phyloP scores from a whole-genome alignment of 2,329 filamentous ascomycete genomes.

The Colletotrichum tropicale region DNA sequence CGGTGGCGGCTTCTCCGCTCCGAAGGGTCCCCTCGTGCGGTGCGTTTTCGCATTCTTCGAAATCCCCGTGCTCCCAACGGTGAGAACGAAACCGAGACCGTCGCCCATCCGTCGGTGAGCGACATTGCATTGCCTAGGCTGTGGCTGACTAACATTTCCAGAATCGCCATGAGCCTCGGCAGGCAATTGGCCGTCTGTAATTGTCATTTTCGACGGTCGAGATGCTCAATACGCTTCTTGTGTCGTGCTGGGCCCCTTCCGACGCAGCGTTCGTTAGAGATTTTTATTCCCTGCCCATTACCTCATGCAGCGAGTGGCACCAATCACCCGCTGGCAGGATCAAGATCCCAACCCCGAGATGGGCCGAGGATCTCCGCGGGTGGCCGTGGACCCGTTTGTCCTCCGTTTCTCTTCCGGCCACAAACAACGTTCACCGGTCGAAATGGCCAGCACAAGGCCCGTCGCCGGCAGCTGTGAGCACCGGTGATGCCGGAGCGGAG shows the following conservation, averaged over 20 bases:
- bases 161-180: not conserved
- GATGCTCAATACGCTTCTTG: not conserved
- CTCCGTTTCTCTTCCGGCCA: not conserved
- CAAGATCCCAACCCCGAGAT: conserved; percentile 3
- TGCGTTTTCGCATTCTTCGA: not conserved
- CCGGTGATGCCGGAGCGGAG: not conserved
- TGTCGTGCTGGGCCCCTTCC: not conserved
- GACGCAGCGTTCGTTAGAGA: not conserved
- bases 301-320: not conserved
- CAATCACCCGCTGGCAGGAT: not conserved
- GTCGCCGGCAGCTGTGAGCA: not conserved
- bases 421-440: conserved; percentile 4
- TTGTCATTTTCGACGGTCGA: not conserved
- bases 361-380: conserved; percentile 1
- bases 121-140: not conserved
- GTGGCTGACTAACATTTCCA: conserved; percentile 2
- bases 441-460: not conserved
- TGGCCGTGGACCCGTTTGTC: not conserved
- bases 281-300: not conserved
- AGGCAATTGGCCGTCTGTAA: not conserved
- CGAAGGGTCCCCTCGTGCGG: not conserved
- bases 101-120: not conserved
- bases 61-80: not conserved
- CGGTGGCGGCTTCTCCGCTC: conserved; percentile 13
- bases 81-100: not conserved